Evolutionary conservation across 2,329 filamentous ascomycete species (phyloP).

Genomic region (Neurospora crassa): DNA sequence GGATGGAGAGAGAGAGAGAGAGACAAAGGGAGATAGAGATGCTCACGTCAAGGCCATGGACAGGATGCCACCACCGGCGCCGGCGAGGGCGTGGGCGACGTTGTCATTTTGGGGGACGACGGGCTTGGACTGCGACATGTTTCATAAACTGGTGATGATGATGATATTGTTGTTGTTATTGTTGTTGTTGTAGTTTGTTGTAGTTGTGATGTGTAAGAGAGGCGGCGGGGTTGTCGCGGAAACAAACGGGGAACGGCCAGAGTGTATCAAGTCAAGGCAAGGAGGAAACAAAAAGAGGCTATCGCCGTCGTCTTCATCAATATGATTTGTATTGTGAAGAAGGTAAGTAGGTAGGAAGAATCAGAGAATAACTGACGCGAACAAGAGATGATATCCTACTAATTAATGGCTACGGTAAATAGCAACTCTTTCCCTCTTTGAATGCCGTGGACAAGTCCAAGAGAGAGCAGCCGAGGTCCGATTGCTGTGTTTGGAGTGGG

Average conservation of each 20-base stretch:
- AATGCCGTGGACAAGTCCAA: not conserved
- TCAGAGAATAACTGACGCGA: not conserved
- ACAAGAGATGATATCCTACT: not conserved
- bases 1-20: too few species aligned
- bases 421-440: not conserved
- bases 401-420: too few species aligned
- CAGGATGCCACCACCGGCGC: slow-evolving; percentile 84
- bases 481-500: not conserved
- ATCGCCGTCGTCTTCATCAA: not conserved
- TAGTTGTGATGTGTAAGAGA: not conserved
- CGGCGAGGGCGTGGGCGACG: slow-evolving; percentile 88
- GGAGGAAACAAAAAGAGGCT: not conserved
- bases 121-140: slow-evolving; percentile 39
- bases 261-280: too few species aligned
- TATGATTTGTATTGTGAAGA: not conserved
- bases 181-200: not conserved
- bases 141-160: slow-evolving; percentile 1
- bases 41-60: slow-evolving; percentile 89
- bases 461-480: not conserved
- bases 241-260: not conserved
- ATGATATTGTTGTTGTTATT: not conserved
- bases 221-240: not conserved
- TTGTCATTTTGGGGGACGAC: slow-evolving; percentile 84
- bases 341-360: not conserved
- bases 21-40: slow-evolving; percentile 1